A percentile compares a stretch with the other conserved stretches of the same genome.
Evolutionary conservation across 2,329 filamentous ascomycete species (phyloP).

Genomic region (Sclerotinia nivalis): DNA sequence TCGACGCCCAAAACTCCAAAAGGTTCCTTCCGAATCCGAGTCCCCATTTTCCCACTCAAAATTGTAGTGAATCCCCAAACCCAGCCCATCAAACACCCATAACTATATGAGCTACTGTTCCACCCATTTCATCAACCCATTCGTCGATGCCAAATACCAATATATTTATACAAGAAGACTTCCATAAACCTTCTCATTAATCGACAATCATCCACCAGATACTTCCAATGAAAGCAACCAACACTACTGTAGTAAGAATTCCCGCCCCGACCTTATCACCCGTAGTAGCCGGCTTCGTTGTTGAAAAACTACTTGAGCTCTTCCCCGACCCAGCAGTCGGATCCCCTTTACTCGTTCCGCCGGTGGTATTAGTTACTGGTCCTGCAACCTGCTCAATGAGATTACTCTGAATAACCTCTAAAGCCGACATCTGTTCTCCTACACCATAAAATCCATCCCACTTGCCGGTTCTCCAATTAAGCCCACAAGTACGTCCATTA

Average conservation of each 20-base stretch:
- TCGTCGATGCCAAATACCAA: neutral
- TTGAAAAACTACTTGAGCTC: neutral
- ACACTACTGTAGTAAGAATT: constrained; percentile 58
- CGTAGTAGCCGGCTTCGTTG: constrained; percentile 40
- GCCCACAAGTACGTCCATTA: constrained; percentile 61
- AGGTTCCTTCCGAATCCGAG: neutral
- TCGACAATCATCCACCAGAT: constrained; percentile 54
- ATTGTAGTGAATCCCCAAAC: neutral
- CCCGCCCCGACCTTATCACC: constrained; percentile 69
- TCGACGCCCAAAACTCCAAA: constrained; percentile 8
- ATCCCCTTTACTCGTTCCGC: constrained; percentile 56
- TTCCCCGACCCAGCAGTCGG: constrained; percentile 33
- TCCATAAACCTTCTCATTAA: neutral
- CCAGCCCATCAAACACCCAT: neutral
- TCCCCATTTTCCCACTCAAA: neutral
- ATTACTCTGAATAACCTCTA: constrained; percentile 57
- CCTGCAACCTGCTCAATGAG: constrained; percentile 50
- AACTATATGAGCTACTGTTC: neutral
- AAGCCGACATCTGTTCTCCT: constrained; percentile 67
- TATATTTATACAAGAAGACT: constrained; percentile 10
- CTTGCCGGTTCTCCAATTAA: constrained; percentile 56
- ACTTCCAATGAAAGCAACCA: constrained; percentile 55
- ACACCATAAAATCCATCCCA: constrained; percentile 52
- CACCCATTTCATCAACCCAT: neutral
- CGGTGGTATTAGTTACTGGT: constrained; percentile 52